Conservation (phyloP, 257 asterid genomes). For the Solanum ossicruentum region DNA sequence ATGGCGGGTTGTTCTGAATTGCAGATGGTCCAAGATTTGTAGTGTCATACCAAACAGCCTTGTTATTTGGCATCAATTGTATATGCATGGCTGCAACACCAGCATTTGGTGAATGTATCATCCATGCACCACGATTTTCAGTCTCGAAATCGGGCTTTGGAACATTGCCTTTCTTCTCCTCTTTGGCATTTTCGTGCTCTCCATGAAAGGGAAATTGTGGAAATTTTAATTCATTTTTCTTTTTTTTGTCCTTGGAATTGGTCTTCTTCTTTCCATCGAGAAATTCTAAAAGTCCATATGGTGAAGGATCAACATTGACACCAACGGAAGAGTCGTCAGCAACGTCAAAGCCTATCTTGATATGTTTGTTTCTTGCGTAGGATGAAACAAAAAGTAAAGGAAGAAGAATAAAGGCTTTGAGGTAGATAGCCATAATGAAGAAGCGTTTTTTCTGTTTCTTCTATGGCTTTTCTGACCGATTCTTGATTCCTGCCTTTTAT, state of each 20-base stretch:
- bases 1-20: constrained; percentile 18
- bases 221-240: neutral
- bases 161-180: neutral
- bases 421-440: constrained; percentile 2
- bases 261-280: neutral
- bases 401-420: constrained; percentile 5
- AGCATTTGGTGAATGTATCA: constrained; percentile 27
- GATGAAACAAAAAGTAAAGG: constrained; percentile 2
- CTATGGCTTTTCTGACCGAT: neutral
- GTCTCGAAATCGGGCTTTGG: constrained; percentile 2
- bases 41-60: constrained; percentile 70
- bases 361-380: neutral
- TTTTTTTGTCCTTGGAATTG: neutral
- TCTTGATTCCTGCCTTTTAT: neutral
- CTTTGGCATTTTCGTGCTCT: neutral
- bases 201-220: neutral
- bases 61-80: constrained; percentile 66
- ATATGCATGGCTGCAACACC: constrained; percentile 87
- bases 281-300: neutral
- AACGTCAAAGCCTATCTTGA: neutral
- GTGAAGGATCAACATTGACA: neutral
- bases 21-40: constrained; percentile 62
- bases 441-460: neutral
- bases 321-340: neutral
- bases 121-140: constrained; percentile 31